A percentile compares a stretch with the other conserved stretches of the same genome.
These are phyloP conservation scores for Colletotrichum musae DNA, from an alignment of 2,329 filamentous ascomycete genomes.

Conservation along the genomic window DNA sequence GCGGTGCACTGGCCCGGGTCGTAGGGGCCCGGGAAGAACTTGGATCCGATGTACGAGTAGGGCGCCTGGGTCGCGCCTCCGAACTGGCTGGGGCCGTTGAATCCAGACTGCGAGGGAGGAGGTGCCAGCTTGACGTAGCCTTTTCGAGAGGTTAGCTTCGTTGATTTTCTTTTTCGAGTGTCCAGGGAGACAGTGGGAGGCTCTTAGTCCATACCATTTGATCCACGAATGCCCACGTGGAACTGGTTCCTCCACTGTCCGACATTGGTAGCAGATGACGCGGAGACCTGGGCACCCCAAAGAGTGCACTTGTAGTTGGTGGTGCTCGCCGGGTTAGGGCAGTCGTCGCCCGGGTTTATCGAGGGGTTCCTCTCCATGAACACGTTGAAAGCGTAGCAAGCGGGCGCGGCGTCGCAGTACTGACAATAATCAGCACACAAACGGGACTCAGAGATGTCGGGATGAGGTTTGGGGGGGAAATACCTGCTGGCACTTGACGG, in stretches of 20 bases:
- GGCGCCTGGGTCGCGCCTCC: slow-evolving; percentile 26
- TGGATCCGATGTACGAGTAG: slow-evolving; percentile 21
- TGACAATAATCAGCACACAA: background rate
- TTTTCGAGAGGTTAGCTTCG: background rate
- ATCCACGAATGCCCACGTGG: slow-evolving; percentile 38
- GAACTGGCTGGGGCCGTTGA: background rate
- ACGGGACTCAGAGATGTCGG: too few relatives aligned
- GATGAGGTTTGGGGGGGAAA: background rate
- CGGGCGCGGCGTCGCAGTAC: slow-evolving; percentile 34
- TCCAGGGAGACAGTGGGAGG: too few relatives aligned
- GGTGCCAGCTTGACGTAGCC: slow-evolving; percentile 16
- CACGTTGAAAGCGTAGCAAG: slow-evolving; percentile 31
- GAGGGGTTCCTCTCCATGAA: slow-evolving; percentile 31
- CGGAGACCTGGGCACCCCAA: slow-evolving; percentile 11
- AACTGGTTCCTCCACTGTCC: slow-evolving; percentile 38
- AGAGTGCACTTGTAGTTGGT: slow-evolving; percentile 32
- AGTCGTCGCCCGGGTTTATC: slow-evolving; percentile 8
- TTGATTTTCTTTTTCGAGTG: background rate
- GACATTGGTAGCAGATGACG: slow-evolving; percentile 28
- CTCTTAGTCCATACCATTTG: slow-evolving; percentile 31
- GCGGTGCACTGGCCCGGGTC: slow-evolving; percentile 24
- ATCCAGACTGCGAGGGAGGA: background rate
- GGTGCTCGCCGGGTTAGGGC: slow-evolving; percentile 26
- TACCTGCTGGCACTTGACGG: slow-evolving; percentile 33
- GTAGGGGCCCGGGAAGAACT: slow-evolving; percentile 17